Conservation (phyloP, 805 yeast species). For the Spathaspora girioi region DNA sequence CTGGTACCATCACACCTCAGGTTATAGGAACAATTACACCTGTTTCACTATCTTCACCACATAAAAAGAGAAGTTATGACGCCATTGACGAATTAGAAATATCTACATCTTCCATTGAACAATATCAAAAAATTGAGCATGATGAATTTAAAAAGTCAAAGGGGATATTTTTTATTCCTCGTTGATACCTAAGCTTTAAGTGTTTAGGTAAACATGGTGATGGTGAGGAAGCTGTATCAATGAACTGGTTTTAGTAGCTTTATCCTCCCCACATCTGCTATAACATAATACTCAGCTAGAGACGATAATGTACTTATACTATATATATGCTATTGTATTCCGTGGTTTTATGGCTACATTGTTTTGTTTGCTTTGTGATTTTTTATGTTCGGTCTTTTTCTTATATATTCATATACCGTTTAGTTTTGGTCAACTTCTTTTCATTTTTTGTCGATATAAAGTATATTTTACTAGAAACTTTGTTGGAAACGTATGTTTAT, state of each 20-base stretch:
- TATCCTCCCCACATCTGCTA: background rate
- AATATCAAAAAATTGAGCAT: slow-evolving; percentile 1
- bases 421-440: too few relatives aligned
- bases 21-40: slow-evolving; percentile 7
- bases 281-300: background rate
- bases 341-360: background rate
- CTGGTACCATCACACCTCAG: background rate
- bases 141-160: slow-evolving; percentile 23
- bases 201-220: background rate
- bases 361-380: background rate
- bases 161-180: slow-evolving; percentile 18
- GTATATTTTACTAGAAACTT: too few relatives aligned
- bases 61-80: slow-evolving; percentile 8
- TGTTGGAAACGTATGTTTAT: too few relatives aligned
- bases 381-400: background rate
- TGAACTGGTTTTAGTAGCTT: background rate
- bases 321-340: background rate
- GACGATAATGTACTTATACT: background rate
- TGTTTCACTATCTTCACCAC: slow-evolving; percentile 6
- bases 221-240: background rate
- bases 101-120: slow-evolving; percentile 5
- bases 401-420: too few relatives aligned
- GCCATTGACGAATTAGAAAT: slow-evolving; percentile 9
- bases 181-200: background rate
- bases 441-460: too few relatives aligned